Base-by-base conservation (phyloP, 495 filamentous ascomycete species). In the Penicillium salamii region DNA sequence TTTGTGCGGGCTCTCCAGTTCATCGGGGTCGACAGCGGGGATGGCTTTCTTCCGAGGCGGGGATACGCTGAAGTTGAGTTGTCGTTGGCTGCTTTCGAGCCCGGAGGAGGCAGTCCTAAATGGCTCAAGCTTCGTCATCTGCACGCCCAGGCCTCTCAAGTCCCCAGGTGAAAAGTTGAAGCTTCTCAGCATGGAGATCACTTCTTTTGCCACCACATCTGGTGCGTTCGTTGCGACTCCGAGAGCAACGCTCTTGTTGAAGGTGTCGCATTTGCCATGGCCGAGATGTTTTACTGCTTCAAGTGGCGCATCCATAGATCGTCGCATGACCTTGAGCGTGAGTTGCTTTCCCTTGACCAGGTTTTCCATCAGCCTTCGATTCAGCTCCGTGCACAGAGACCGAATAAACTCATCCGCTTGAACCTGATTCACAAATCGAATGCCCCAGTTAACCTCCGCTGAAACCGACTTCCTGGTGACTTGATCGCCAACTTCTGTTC, bases 381-480 rank as follows among this genome's bases (percentile, higher is more conserved):
- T 82, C 17, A 97, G 68, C 60, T 97, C 93, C 39, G 85, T 83
- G 52, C 86, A 90, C 2, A 98, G 67, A 50, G 87, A 90, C 42
- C 79, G 75, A 21, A 97, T 75, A 59, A 98, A 98, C 43, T 90
- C 86, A 35, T 97, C 93, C 0, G 88, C 90, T 65, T 98, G 92
- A 6, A 80, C 81, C 50, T 96, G 89, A 38, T 79, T 93, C 46
- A 89, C 82, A 57, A 98, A 98, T 23, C 93, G 84, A 43, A 98
- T 93, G 2, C 93, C 93, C 95, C 95, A 98, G 58, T 96, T 98
- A 49, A 98, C 89, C 52, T 97, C 91, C 0, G 91, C 92, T 1
- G 91, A 96, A 11, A 97, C 88, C 0, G 91, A 96, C 61, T 97
- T 96, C 28, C 93, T 81, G 11, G 80, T 61, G 0, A 80, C 76